Evolutionary conservation across 2,329 filamentous ascomycete species (phyloP).

Genomic region (Chaetomiaceae sp.): DNA sequence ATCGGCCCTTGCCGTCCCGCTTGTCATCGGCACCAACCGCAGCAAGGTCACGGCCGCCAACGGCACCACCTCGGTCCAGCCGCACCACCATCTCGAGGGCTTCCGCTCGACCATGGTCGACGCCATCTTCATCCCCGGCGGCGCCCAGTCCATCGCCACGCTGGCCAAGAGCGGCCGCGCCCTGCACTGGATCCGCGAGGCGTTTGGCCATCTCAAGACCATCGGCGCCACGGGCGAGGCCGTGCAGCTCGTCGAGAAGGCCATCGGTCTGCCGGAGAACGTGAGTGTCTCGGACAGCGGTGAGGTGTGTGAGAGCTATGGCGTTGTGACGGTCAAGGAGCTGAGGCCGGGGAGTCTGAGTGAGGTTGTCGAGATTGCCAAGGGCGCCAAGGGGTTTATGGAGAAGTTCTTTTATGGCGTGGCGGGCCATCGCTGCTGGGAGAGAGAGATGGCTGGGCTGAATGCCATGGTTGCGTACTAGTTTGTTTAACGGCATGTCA

Average conservation of each 20-base stretch:
- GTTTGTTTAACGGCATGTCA: too few relatives aligned
- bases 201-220: conserved; percentile 76
- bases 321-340: conserved; percentile 64
- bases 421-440: conserved; percentile 67
- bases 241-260: conserved; percentile 54
- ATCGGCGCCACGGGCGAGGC: conserved; percentile 73
- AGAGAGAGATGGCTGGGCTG: conserved; percentile 68
- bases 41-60: conserved; percentile 60
- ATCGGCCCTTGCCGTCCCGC: conserved; percentile 59
- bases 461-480: conserved; percentile 63
- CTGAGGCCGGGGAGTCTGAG: conserved; percentile 53
- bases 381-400: conserved; percentile 64
- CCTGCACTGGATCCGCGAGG: conserved; percentile 71
- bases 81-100: conserved; percentile 76
- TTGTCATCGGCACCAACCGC: conserved; percentile 67
- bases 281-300: conserved; percentile 40
- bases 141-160: conserved; percentile 55
- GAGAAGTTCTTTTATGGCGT: conserved; percentile 66
- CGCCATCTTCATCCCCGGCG: conserved; percentile 71
- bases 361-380: conserved; percentile 58
- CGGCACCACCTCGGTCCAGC: conserved; percentile 41
- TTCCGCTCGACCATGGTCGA: conserved; percentile 80
- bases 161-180: conserved; percentile 67
- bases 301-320: conserved; percentile 63
- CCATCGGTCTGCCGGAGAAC: conserved; percentile 40